Evolutionary conservation across 495 filamentous ascomycete genomes (phyloP), one percentile per base, ranked within the genome.

Genomic region (Penicillium canariense): DNA sequence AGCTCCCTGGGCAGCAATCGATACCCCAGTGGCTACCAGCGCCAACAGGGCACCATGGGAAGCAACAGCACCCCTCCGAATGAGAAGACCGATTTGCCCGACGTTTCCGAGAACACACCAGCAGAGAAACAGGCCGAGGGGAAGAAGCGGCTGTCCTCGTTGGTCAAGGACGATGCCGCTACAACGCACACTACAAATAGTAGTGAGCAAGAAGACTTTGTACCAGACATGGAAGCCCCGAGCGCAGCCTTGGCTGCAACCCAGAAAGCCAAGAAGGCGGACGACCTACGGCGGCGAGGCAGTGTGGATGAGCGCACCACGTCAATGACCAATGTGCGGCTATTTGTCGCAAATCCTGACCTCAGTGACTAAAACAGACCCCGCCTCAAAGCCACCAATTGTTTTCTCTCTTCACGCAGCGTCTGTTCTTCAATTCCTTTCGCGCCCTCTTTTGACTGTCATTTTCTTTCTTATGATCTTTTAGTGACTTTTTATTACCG

Each of bases 341-440:
- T 98, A 50, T 97, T 90, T 60, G 92, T 98, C 63, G 95, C 95
- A 17, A 98, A 98, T 69, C 94, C 94, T 20, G 94, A 98, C 68
- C 64, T 80, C 43, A 86, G 83, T 66, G 85, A 88, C 70, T 87
- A 70, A 72, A 30, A 17, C n/a, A n/a, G 10, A 20, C 14, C 27
- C 20, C 11, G 0, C 27, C 20, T 20, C 28, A n/a, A n/a, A n/a
- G n/a, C 32, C 22, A 56, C 25, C 23, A 5, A 23, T 34, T 25
- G 7, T 42, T 51, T 31, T 47, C 5, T 49, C 36, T 32, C 17
- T 52, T 54, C 46, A 62, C 59, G 59, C 48, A 62, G 59, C 59
- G 40, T 22, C 47, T 52, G 18, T 47, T 28, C 28, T 43, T 15
- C 22, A 44, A 30, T 50, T 31, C 40, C 49, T 52, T 44, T 25